Evolutionary conservation across 2,329 filamentous ascomycete species (phyloP).

Genomic region (Thyridium curvatum): DNA sequence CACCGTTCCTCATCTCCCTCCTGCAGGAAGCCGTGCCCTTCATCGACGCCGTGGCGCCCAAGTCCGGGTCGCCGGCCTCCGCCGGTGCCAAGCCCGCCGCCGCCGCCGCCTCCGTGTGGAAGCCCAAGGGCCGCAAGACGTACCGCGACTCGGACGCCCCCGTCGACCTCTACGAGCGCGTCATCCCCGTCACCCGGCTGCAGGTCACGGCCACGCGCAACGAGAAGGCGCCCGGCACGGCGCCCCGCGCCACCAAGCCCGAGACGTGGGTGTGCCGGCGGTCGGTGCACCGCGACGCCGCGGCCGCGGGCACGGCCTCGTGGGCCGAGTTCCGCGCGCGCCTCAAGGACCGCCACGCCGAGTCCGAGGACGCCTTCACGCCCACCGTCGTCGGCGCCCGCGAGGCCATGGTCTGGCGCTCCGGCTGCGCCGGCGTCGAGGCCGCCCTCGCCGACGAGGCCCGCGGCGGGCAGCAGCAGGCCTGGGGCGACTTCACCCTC

Average conservation of each 20-base stretch:
- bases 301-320: conserved; percentile 44
- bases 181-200: conserved; percentile 37
- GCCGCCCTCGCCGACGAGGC: conserved; percentile 25
- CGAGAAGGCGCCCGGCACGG: conserved; percentile 7
- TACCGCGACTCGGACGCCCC: conserved; percentile 39
- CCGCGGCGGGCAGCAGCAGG: not conserved
- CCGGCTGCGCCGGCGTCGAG: conserved; percentile 36
- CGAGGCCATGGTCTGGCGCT: conserved; percentile 25
- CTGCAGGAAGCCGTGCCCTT: conserved; percentile 55
- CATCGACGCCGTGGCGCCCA: conserved; percentile 46
- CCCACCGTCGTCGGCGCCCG: conserved; percentile 45
- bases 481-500: conserved; percentile 43
- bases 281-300: conserved; percentile 52
- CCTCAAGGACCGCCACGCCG: conserved; percentile 52
- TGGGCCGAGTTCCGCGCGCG: conserved; percentile 58
- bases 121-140: conserved; percentile 33
- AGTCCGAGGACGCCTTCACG: conserved; percentile 52
- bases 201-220: conserved; percentile 26
- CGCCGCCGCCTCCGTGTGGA: conserved; percentile 23
- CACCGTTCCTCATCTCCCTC: conserved; percentile 43
- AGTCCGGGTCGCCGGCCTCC: conserved; percentile 12
- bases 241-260: conserved; percentile 6
- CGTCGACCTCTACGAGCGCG: conserved; percentile 48
- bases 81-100: not conserved
- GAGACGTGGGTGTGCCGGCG: conserved; percentile 61